phyloP scores from a whole-genome alignment of 805 yeast species.

The Lipomyces spencermartinsiae region DNA sequence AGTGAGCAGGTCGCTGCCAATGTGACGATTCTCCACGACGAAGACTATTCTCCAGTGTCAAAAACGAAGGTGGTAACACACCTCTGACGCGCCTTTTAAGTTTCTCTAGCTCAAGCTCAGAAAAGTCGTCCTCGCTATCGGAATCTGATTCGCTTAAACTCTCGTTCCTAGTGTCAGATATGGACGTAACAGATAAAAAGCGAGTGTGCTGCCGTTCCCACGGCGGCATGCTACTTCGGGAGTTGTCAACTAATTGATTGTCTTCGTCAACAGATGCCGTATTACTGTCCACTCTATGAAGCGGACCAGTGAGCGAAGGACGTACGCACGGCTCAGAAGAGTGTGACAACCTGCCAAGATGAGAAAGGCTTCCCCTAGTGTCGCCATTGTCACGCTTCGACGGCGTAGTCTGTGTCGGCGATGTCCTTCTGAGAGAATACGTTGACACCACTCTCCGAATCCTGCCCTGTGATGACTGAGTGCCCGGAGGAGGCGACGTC shows the following conservation, averaged over 20 bases:
- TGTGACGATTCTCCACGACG: constrained; percentile 9
- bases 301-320: background rate
- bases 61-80: constrained; percentile 42
- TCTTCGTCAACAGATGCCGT: background rate
- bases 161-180: constrained; percentile 1
- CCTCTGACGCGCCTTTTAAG: constrained; percentile 39
- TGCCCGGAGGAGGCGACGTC: background rate
- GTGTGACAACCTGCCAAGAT: background rate
- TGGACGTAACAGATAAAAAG: background rate
- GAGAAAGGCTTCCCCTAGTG: background rate
- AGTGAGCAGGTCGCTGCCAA: background rate
- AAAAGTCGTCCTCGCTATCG: constrained; percentile 15
- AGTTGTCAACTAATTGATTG: background rate
- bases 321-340: background rate
- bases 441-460: background rate
- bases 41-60: constrained; percentile 35
- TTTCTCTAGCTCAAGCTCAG: constrained; percentile 33
- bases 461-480: background rate
- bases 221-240: background rate
- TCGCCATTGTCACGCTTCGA: background rate
- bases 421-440: background rate
- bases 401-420: background rate
- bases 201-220: background rate
- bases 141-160: constrained; percentile 7
- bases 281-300: background rate